phyloP scores from a whole-genome alignment of 225 moss, liverwort and hornwort species.

The Rhytidiadelphus loreus region DNA sequence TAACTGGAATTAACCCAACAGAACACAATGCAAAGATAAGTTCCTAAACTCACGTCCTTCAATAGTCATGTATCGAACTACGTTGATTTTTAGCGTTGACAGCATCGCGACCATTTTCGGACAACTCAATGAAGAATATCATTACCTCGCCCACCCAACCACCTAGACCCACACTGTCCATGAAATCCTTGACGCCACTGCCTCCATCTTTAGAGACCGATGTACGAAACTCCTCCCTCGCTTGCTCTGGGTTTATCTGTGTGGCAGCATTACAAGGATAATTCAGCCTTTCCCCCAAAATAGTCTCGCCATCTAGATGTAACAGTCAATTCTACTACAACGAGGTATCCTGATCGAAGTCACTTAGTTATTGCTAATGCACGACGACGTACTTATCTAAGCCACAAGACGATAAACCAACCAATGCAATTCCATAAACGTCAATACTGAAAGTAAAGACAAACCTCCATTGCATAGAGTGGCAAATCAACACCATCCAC shows the following conservation, averaged over 20 bases:
- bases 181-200: constrained; percentile 78
- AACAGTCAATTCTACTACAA: background rate
- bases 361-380: background rate
- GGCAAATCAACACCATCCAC: constrained; percentile 93
- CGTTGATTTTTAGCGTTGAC: background rate
- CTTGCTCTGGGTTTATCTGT: constrained; percentile 90
- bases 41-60: background rate
- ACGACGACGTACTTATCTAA: background rate
- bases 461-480: constrained; percentile 92
- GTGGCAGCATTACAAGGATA: background rate
- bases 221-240: constrained; percentile 71
- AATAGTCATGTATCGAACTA: background rate
- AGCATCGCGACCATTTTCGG: background rate
- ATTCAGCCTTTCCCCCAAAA: background rate
- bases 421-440: background rate
- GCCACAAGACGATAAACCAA: background rate
- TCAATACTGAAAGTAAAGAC: background rate
- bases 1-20: constrained; percentile 40
- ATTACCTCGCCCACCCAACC: constrained; percentile 90
- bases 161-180: constrained; percentile 94
- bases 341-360: background rate
- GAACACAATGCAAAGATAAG: background rate
- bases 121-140: background rate
- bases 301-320: background rate
- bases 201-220: constrained; percentile 63